A percentile compares a stretch with the other conserved stretches of the same genome.
Evolutionary conservation across 83 land plant species (phyloP).

Genomic region (Picea mariana): DNA sequence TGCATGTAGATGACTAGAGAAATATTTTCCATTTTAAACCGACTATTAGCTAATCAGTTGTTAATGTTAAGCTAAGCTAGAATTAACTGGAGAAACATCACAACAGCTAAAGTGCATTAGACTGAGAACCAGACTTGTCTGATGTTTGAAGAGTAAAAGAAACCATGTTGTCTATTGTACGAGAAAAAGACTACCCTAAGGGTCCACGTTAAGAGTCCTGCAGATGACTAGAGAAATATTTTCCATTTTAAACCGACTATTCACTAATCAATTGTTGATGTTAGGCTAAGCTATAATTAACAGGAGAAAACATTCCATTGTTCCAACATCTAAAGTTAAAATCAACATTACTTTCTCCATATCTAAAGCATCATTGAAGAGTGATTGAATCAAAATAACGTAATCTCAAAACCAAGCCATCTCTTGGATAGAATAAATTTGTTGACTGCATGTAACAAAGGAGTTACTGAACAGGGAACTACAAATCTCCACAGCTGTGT

Average conservation of each 20-base stretch:
- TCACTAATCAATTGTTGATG: not conserved
- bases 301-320: not conserved
- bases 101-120: not conserved
- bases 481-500: not conserved
- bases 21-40: not conserved
- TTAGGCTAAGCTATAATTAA: not conserved
- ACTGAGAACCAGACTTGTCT: not conserved
- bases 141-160: too few species aligned
- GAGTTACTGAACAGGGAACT: not conserved
- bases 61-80: not conserved
- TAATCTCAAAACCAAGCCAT: not conserved
- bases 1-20: not conserved
- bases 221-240: not conserved
- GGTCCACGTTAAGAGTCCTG: not conserved
- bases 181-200: not conserved
- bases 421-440: not conserved
- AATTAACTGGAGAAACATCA: not conserved
- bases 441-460: not conserved
- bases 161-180: not conserved
- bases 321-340: not conserved
- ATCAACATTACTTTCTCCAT: not conserved
- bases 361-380: not conserved
- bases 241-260: not conserved
- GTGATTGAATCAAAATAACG: not conserved
- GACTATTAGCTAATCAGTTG: not conserved